phyloP scores from a whole-genome alignment of 768 basidiomycete species.

The Lyophyllum decastes region DNA sequence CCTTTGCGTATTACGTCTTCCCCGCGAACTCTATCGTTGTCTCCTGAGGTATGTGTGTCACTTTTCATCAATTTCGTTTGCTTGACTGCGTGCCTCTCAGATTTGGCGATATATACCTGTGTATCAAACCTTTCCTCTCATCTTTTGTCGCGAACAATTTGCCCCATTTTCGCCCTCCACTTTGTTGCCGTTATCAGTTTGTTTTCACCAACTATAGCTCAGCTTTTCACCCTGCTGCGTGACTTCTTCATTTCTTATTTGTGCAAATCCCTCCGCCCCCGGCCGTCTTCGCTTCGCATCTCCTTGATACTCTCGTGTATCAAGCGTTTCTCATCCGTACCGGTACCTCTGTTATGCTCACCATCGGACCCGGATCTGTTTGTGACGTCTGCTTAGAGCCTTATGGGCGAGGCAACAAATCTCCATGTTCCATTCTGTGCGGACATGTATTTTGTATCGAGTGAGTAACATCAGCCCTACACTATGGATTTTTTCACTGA shows the following conservation, averaged over 20 bases:
- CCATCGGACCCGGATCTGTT: slow-evolving; percentile 60
- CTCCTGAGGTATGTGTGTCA: neutral
- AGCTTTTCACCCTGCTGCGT: neutral
- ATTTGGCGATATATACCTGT: neutral
- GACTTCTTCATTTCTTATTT: neutral
- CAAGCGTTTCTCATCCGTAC: slow-evolving; percentile 11
- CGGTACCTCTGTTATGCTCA: slow-evolving; percentile 54
- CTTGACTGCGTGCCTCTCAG: neutral
- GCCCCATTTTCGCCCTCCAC: neutral
- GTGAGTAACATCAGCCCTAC: slow-evolving; percentile 27
- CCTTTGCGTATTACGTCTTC: neutral
- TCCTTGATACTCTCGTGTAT: slow-evolving; percentile 8
- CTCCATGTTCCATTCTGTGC: slow-evolving; percentile 67
- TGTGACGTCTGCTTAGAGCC: slow-evolving; percentile 79
- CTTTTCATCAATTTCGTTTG: neutral
- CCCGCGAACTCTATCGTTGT: neutral
- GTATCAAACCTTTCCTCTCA: neutral
- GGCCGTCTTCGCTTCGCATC: neutral
- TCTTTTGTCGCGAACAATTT: slow-evolving; percentile 7
- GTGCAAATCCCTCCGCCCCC: neutral
- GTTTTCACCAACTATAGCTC: neutral
- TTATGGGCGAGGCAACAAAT: slow-evolving; percentile 52
- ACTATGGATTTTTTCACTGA: slow-evolving; percentile 2
- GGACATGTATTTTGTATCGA: slow-evolving; percentile 71
- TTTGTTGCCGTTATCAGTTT: neutral